These are phyloP conservation scores for Fusarium nygamai DNA, from an alignment of 2,329 filamentous ascomycete genomes.

Conservation along the genomic window DNA sequence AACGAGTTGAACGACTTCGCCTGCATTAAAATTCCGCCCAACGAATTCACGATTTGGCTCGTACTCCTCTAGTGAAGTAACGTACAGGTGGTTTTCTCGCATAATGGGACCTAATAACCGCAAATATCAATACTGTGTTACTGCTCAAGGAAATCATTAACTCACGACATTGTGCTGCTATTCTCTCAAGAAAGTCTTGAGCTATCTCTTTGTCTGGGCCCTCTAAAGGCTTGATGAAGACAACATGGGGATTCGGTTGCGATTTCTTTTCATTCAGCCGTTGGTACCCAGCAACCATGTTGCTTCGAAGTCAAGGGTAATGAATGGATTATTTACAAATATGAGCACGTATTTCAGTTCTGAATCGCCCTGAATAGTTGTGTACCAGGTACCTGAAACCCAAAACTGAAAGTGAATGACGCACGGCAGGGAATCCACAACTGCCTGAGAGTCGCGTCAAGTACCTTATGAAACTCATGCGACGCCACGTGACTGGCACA, in stretches of 20 bases:
- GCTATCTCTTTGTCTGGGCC: conserved; percentile 70
- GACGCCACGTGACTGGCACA: conserved; percentile 21
- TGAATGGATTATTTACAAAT: not conserved
- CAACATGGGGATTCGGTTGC: conserved; percentile 80
- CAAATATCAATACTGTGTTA: not conserved
- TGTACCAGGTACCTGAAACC: not conserved
- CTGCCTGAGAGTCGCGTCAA: conserved; percentile 19
- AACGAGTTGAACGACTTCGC: conserved; percentile 87
- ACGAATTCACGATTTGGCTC: conserved; percentile 84
- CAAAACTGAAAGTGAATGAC: conserved; percentile 14
- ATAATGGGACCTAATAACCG: conserved; percentile 69
- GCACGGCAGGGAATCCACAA: not conserved
- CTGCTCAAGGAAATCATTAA: not conserved
- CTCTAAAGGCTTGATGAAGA: conserved; percentile 84
- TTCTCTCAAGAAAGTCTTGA: conserved; percentile 77
- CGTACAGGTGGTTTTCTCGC: conserved; percentile 70
- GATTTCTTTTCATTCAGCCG: conserved; percentile 79
- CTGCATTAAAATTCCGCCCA: conserved; percentile 90
- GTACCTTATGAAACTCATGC: conserved; percentile 5
- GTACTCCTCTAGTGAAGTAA: conserved; percentile 82
- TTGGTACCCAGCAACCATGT: conserved; percentile 82
- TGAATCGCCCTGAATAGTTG: not conserved
- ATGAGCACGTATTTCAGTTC: not conserved
- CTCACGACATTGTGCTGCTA: conserved; percentile 81
- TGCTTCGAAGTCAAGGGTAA: not conserved